Base-by-base conservation (phyloP, 2,329 filamentous ascomycete genomes). In the Sphaerulina vaccinii region DNA sequence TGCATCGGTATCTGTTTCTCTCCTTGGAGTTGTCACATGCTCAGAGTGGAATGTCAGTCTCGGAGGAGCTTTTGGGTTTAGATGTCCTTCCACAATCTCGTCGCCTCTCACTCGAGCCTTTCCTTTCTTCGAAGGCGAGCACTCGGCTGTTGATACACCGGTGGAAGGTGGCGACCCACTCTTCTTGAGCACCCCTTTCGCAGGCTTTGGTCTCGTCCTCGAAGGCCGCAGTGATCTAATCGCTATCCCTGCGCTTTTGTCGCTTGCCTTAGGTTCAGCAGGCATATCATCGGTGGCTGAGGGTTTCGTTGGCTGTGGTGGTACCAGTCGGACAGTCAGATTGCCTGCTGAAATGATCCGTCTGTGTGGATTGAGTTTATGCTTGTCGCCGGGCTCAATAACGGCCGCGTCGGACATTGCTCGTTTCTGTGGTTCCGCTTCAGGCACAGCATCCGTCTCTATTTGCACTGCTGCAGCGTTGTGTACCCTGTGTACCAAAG, bases 101-200 rank as follows among this genome's bases (percentile, higher is more conserved):
- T 29, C 42, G 19, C 29, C 22, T 22, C 27, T 23, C 18, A 36
- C 19, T 2, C 42, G 42, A 16, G 42, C 35, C 21, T 45, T 27
- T 2, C 35, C 42, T 10, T 32, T 39, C 16, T 40, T 48, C 36
- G 35, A 19, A 3, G 45, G 45, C 10, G 45, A 48, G 24, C 45
- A 48, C 11, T 48, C 45, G 11, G 45, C 36, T 5, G 45, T 48
- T 18, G 45, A 48, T 16, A 38, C 23, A 13, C 33, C 45, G 3
- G 45, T 48, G 7, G 45, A 48, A 10, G 45, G 45, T 23, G 45
- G 45, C 16, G 45, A 48, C 1, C 36, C 45, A n/a, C 35, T 48
- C 27, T 57, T 51, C 45, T 61, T 61, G 42, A 61, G 27, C 6
- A 61, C 57, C 13, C 56, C 54, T 22, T 54, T 59, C 22, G 37